A percentile compares a stretch with the other conserved stretches of the same genome.
These are phyloP conservation scores for Didymella keratinophila DNA, from an alignment of 2,329 filamentous ascomycete species.

Conservation along the genomic window DNA sequence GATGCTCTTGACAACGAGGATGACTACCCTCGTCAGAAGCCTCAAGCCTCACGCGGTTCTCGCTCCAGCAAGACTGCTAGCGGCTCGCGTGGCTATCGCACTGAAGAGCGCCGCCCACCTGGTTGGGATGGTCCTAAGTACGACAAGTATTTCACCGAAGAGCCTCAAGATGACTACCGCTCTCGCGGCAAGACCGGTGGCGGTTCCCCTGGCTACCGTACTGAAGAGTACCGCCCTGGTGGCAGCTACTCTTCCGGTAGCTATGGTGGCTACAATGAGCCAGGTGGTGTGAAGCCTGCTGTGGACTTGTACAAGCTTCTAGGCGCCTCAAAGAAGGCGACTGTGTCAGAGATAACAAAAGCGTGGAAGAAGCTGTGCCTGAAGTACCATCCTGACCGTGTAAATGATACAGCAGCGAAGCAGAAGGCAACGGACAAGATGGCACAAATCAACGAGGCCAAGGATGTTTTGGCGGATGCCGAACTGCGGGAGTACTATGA, in stretches of 20 bases:
- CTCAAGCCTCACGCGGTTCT: not conserved
- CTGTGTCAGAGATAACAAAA: constrained; percentile 84
- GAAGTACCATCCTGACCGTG: constrained; percentile 85
- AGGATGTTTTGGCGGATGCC: constrained; percentile 28
- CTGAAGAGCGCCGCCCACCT: not conserved
- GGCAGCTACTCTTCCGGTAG: not conserved
- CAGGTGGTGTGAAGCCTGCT: constrained; percentile 2
- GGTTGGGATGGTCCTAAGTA: not conserved
- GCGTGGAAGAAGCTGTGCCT: constrained; percentile 94
- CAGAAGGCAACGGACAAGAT: constrained; percentile 31
- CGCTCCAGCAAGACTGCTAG: not conserved
- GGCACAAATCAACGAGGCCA: constrained; percentile 34
- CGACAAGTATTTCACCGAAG: not conserved
- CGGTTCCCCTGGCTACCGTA: not conserved
- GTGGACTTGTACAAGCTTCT: constrained; percentile 81
- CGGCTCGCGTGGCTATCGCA: not conserved
- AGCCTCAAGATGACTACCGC: not conserved
- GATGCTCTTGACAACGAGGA: not conserved
- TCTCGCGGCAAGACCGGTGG: not conserved
- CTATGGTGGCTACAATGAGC: not conserved
- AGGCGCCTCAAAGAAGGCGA: constrained; percentile 76
- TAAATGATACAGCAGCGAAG: constrained; percentile 4
- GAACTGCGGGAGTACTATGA: constrained; percentile 29
- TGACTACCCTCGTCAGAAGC: not conserved
- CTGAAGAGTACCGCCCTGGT: constrained; percentile 4